Evolutionary conservation across 345 rosid species (phyloP), one percentile per base, ranked within the genome.

Genomic region (Linum lewisii): DNA sequence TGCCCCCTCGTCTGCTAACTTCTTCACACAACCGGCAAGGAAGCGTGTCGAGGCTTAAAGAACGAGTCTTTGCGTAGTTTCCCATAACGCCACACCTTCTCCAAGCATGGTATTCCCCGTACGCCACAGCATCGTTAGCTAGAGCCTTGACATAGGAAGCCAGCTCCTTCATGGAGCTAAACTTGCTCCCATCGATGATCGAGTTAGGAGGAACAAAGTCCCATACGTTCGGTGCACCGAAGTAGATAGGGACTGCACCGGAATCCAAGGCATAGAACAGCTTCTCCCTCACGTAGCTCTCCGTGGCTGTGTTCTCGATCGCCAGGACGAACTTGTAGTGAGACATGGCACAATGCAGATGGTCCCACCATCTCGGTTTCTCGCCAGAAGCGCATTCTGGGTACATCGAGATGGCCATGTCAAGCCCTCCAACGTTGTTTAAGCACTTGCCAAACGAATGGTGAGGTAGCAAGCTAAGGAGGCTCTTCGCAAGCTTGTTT

Each of bases 381-480:
- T 67, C 52, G 34, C 63, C 78, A 37, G 75, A 82, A 4, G 79
- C 67, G 49, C 98, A 92, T 59, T 86, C 87, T 3, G 89, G 90
- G 59, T 91, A 91, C 66, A 84, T 67, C 29, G 84, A 73, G 54
- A 86, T 82, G 23, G 93, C 98, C 81, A 49, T 69, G 82, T 88
- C 77, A 26, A 44, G 73, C 62, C 88, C 95, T 25, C 85, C 85
- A 1, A 92, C 93, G 55, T 86, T 92, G 87, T 92, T 92, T 32
- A 92, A 70, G 79, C 98, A 92, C 67, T 88, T 92, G 55, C 98
- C 98, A 34, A 88, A 88, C 59, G 98, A 88, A 60, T 88, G 98
- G 63, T 81, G 72, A 3, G 96, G 87, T n/a, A 92, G 62, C 59
- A 92, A 69, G 57, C 67, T 68, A 7, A 92, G 87, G 47, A 92